phyloP scores from a whole-genome alignment of 768 basidiomycete species.

The Hortiboletus flavorubellus region DNA sequence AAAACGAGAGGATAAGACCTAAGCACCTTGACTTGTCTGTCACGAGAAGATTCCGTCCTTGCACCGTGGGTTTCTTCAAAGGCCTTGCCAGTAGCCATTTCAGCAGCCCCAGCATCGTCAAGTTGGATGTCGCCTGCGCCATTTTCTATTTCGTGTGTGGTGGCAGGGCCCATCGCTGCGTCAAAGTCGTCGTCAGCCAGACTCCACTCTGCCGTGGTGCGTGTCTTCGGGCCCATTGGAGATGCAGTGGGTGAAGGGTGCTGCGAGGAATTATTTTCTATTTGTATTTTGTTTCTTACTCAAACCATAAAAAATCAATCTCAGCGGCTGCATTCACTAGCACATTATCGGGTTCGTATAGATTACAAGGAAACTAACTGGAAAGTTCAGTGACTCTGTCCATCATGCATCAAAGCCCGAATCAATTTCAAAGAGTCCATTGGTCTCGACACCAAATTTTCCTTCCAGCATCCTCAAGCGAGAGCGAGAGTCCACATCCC shows the following conservation, averaged over 20 bases:
- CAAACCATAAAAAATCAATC: neutral
- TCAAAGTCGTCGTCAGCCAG: constrained; percentile 45
- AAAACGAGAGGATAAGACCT: constrained; percentile 52
- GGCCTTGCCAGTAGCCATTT: constrained; percentile 15
- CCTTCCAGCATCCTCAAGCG: constrained; percentile 11
- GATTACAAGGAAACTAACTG: constrained; percentile 1
- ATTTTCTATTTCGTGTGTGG: constrained; percentile 44
- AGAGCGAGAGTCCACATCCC: constrained; percentile 45
- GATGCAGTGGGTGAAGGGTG: neutral
- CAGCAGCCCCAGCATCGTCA: constrained; percentile 21
- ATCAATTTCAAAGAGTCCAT: constrained; percentile 3
- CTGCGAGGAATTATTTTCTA: neutral
- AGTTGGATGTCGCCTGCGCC: constrained; percentile 42
- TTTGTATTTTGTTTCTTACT: neutral
- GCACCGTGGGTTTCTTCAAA: constrained; percentile 46
- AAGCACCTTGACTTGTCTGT: constrained; percentile 89
- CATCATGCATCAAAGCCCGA: neutral
- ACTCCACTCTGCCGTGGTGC: constrained; percentile 39
- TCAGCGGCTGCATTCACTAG: neutral
- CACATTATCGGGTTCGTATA: neutral
- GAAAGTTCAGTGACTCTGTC: neutral
- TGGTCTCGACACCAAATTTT: neutral
- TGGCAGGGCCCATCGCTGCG: constrained; percentile 42
- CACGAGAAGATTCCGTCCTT: constrained; percentile 49
- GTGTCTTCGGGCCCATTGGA: constrained; percentile 25